phyloP scores from a whole-genome alignment of 371 early-diverging fungal species.

The Massospora cicadina region DNA sequence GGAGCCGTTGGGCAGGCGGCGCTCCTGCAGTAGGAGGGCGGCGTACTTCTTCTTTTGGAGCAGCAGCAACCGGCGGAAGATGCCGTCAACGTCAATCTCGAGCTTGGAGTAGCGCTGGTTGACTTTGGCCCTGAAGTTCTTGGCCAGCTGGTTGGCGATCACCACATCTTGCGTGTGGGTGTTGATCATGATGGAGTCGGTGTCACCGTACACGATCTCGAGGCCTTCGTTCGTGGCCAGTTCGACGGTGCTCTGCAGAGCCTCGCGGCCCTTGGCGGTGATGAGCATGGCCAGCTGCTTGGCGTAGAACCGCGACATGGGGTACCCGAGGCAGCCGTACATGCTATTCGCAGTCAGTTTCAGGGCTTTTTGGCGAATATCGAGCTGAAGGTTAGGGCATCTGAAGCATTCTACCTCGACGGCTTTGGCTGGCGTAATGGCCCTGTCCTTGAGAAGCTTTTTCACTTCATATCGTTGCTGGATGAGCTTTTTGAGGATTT shows the following conservation, averaged over 20 bases:
- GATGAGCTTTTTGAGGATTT: conserved; percentile 76
- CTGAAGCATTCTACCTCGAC: conserved; percentile 27
- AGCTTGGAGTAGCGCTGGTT: conserved; percentile 84
- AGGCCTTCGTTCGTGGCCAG: conserved; percentile 59
- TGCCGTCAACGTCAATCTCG: conserved; percentile 97
- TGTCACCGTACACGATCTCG: conserved; percentile 99
- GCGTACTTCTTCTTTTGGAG: conserved; percentile 99
- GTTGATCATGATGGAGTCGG: conserved; percentile 99
- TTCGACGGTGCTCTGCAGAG: conserved; percentile 87
- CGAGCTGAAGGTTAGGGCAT: conserved; percentile 27
- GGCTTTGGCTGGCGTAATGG: conserved; percentile 29
- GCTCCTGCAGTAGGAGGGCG: conserved; percentile 54
- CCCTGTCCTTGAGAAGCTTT: conserved; percentile 62
- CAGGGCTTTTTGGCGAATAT: conserved; percentile 94
- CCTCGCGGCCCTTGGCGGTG: conserved; percentile 94
- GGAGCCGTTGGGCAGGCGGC: conserved; percentile 16
- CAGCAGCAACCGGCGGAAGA: conserved; percentile 83
- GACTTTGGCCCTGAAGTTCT: conserved; percentile 61
- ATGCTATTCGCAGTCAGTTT: conserved; percentile 99
- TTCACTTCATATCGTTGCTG: conserved; percentile 87
- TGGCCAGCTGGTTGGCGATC: conserved; percentile 66
- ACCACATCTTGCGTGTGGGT: conserved; percentile 62
- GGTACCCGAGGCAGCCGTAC: conserved; percentile 99
- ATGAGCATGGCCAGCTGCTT: conserved; percentile 96
- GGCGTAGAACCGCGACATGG: conserved; percentile 94